Evolutionary conservation across 2,329 filamentous ascomycete genomes (phyloP).

Genomic region (Diplodia seriata): DNA sequence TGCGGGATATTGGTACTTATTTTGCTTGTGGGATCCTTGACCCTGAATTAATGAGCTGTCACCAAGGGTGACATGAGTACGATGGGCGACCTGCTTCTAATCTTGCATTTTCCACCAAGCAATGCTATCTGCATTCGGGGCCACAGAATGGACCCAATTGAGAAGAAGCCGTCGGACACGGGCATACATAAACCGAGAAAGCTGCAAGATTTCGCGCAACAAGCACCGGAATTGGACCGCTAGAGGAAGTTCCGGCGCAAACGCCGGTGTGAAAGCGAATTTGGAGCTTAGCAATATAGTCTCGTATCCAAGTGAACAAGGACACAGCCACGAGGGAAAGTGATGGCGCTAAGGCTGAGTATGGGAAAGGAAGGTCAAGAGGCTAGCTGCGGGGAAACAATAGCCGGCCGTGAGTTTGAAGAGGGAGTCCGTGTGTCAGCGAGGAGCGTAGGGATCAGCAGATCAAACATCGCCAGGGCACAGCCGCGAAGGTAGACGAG

Average conservation of each 20-base stretch:
- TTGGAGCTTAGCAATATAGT: not conserved
- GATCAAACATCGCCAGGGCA: not conserved
- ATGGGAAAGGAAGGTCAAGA: not conserved
- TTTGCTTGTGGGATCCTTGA: too few relatives aligned
- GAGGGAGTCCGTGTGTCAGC: not conserved
- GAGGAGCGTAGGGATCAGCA: conserved; percentile 9
- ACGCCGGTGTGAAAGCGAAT: not conserved
- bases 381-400: not conserved
- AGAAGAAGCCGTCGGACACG: not conserved
- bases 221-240: not conserved
- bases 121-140: not conserved
- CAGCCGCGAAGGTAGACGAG: not conserved
- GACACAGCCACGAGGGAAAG: not conserved
- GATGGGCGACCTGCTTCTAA: too few relatives aligned
- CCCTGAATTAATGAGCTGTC: too few relatives aligned
- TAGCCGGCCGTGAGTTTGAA: not conserved
- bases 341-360: not conserved
- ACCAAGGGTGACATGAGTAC: too few relatives aligned
- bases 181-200: too few relatives aligned
- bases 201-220: not conserved
- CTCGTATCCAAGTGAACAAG: conserved; percentile 6
- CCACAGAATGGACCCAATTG: not conserved
- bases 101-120: not conserved
- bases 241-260: not conserved
- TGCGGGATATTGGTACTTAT: too few relatives aligned